Evolutionary conservation across 495 filamentous ascomycete genomes (phyloP), one percentile per base, ranked within the genome.

Genomic region (Cudoniella acicularis): DNA sequence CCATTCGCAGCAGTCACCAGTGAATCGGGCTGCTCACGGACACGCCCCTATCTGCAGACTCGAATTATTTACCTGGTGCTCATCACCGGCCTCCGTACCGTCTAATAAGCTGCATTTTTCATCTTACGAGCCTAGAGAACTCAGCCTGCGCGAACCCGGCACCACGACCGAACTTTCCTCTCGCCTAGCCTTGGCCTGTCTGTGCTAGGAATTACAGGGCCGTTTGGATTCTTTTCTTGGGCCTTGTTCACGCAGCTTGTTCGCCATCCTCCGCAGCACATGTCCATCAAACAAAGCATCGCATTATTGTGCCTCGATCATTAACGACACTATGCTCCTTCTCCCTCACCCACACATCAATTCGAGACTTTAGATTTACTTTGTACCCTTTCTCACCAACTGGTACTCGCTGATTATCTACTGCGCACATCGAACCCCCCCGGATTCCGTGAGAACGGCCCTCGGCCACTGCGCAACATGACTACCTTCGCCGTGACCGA

Each of bases 401-500:
- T 36, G 30, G 4, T 46, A 6, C 43, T 8, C n/a, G n/a, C 18
- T 8, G 11, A 6, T 4, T 9, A 16, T 21, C n/a, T 17, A 16
- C 21, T 24, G 20, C 48, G 22, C 10, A 23, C 22, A 25, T 26
- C 48, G 8, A 20, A n/a, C n/a, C n/a, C n/a, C n/a, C 23, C 9
- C 48, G 23, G 8, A 23, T n/a, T 2, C 48, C n/a, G 48, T 23
- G 18, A 25, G 20, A 23, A 50, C 8, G 20, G 48, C 23, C 21
- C 4, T 50, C n/a, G n/a, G 22, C 18, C 43, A 46, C 13, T 17
- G 13, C 30, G 30, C 30, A 36, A 36, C 4, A 36, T 20, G 10
- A 6, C 48, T 10, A 59, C 55, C 51, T 55, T 50, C 18, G 50
- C 56, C 30, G 20, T 25, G 54, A 43, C 55, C 47, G 45, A 36